Evolutionary conservation across 768 basidiomycete genomes (phyloP).

Genomic region (Pseudohyphozyma bogoriensis): DNA sequence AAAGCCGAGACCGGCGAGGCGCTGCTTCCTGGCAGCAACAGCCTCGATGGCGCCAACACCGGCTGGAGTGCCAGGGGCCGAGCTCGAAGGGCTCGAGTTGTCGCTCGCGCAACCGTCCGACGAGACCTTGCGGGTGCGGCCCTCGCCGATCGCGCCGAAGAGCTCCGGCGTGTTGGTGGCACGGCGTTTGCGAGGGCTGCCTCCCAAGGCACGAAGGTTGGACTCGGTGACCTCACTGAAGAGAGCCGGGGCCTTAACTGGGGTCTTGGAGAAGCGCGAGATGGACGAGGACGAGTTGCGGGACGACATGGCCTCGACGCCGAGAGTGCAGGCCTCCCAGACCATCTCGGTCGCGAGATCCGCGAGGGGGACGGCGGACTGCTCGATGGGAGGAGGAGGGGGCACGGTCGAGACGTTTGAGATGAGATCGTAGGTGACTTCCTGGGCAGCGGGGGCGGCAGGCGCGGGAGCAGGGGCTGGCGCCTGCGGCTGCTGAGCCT

Average conservation of each 20-base stretch:
- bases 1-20: slow-evolving; percentile 23
- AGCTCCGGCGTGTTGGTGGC: slow-evolving; percentile 11
- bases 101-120: slow-evolving; percentile 13
- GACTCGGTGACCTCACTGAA: not conserved
- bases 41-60: slow-evolving; percentile 14
- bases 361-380: slow-evolving; percentile 29
- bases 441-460: not conserved
- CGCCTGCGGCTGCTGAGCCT: not conserved
- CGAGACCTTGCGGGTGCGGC: slow-evolving; percentile 11
- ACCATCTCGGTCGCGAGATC: slow-evolving; percentile 30
- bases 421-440: slow-evolving; percentile 25
- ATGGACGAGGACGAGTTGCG: not conserved
- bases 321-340: slow-evolving; percentile 21
- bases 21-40: slow-evolving; percentile 13
- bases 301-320: not conserved
- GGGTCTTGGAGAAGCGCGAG: not conserved
- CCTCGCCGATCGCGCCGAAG: slow-evolving; percentile 27
- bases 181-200: not conserved
- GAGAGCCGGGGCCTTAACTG: not conserved
- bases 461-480: not conserved
- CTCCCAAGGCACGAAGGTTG: not conserved
- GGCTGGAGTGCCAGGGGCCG: slow-evolving; percentile 16
- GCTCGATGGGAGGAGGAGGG: slow-evolving; percentile 28
- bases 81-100: slow-evolving; percentile 15
- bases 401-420: slow-evolving; percentile 28